These are phyloP conservation scores for Colletotrichum sp. DNA, from an alignment of 2,329 filamentous ascomycete genomes.

Conservation along the genomic window DNA sequence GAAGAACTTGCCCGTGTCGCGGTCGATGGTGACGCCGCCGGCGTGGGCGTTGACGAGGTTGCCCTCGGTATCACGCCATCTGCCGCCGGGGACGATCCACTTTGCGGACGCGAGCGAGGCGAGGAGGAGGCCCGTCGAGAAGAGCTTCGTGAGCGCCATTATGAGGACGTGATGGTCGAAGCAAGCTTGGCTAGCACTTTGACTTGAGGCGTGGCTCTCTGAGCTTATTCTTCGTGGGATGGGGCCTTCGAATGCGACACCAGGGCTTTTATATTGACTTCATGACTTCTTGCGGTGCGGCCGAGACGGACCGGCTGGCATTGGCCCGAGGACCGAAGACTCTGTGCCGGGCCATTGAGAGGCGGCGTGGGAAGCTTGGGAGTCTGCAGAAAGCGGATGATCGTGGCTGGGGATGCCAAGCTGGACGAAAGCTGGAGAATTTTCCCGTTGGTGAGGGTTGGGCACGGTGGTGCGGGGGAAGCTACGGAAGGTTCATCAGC, in stretches of 20 bases:
- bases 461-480: constrained; percentile 1
- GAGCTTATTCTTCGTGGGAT: neutral
- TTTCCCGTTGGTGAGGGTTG: neutral
- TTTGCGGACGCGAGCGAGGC: constrained; percentile 38
- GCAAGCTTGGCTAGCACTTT: neutral
- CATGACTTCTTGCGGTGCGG: neutral
- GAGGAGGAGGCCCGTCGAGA: constrained; percentile 11
- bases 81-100: constrained; percentile 66
- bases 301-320: constrained; percentile 4
- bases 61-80: constrained; percentile 66
- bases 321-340: constrained; percentile 11
- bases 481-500: neutral
- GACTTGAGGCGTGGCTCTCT: neutral
- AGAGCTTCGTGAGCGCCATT: constrained; percentile 18
- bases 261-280: neutral
- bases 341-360: constrained; percentile 17
- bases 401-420: constrained; percentile 8
- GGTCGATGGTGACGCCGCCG: constrained; percentile 58
- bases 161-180: neutral
- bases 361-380: neutral
- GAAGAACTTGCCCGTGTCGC: constrained; percentile 59
- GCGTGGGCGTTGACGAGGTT: constrained; percentile 68
- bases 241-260: neutral
- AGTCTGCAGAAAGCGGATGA: neutral
- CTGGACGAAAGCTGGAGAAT: constrained; percentile 1